Evolutionary conservation across 2,329 filamentous ascomycete genomes (phyloP), one percentile per base, ranked within the genome.

Genomic region (Trichoderma harzianum): DNA sequence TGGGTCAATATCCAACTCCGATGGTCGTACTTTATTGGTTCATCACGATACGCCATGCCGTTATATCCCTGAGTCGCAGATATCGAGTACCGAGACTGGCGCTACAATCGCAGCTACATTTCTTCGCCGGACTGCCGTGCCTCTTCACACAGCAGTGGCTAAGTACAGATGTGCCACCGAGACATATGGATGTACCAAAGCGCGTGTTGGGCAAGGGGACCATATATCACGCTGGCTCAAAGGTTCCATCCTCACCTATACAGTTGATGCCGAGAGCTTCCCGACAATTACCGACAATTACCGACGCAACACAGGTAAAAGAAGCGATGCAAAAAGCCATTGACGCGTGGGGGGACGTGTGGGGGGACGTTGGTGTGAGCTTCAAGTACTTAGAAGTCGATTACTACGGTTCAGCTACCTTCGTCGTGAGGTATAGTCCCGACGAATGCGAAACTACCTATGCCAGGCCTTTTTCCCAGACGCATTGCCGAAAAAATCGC

Each of bases 91-190:
- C 36, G 36, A 39, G 16, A 18, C 36, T 1, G 36, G 7, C 6
- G 7, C 4, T 18, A n/a, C 7, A 16, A 2, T 18, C 39, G 0
- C 18, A 43, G 39, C 3, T n/a, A 0, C 16, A 43, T 43, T n/a
- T 10, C 0, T 43, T n/a, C 3, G 3, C 3, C 39, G 7, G 16
- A 10, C 7, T 43, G 3, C 3, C 1, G 1, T 2, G 3, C 36
- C 36, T 18, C 36, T 43, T 3, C 7, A 18, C 16, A 8, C 7
- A n/a, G 1, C 39, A 10, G 7, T 2, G 16, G 7, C 18, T 10
- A 43, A n/a, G 5, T 43, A n/a, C n/a, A n/a, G 16, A 43, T 43
- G 39, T 43, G 16, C 3, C 39, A 43, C 39, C 16, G 39, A 43
- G 39, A 43, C 39, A n/a, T n/a, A 55, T 1, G 43, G 28, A 32